Conservation (phyloP, 257 asterid species). For the Solanum piurae region DNA sequence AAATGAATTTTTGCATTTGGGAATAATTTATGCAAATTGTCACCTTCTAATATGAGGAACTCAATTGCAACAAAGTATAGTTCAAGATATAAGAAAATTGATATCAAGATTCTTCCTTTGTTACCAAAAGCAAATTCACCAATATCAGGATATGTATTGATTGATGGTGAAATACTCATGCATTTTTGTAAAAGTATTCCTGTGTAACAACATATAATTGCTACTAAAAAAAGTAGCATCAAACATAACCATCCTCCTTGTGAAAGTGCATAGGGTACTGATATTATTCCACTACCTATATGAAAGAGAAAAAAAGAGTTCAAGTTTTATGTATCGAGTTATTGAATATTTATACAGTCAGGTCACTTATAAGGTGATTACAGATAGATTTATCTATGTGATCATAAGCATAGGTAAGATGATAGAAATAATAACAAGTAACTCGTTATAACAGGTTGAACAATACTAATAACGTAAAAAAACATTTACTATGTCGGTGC, state of each 20-base stretch:
- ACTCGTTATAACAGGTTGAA: not conserved
- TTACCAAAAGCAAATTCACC: constrained; percentile 36
- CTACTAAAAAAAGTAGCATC: not conserved
- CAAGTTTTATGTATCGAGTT: too few species aligned
- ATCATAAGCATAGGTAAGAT: not conserved
- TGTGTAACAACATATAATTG: constrained; percentile 30
- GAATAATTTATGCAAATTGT: constrained; percentile 36
- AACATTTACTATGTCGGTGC: too few species aligned
- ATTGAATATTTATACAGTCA: too few species aligned
- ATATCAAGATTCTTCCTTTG: constrained; percentile 23
- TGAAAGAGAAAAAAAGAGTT: too few species aligned
- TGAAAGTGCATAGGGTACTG: too few species aligned
- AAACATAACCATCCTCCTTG: too few species aligned
- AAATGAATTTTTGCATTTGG: constrained; percentile 20
- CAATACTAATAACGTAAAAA: not conserved
- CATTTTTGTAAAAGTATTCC: constrained; percentile 33
- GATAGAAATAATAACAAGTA: not conserved
- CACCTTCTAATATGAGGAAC: constrained; percentile 47
- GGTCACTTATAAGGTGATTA: too few species aligned
- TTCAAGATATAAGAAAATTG: constrained; percentile 34
- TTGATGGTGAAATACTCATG: constrained; percentile 24
- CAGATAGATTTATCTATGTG: too few species aligned
- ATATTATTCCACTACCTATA: too few species aligned
- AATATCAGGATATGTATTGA: constrained; percentile 39
- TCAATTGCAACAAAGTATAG: constrained; percentile 38